Evolutionary conservation across 1,284 basidiomycete genomes (phyloP).

Genomic region (Amylostereum areolatum): DNA sequence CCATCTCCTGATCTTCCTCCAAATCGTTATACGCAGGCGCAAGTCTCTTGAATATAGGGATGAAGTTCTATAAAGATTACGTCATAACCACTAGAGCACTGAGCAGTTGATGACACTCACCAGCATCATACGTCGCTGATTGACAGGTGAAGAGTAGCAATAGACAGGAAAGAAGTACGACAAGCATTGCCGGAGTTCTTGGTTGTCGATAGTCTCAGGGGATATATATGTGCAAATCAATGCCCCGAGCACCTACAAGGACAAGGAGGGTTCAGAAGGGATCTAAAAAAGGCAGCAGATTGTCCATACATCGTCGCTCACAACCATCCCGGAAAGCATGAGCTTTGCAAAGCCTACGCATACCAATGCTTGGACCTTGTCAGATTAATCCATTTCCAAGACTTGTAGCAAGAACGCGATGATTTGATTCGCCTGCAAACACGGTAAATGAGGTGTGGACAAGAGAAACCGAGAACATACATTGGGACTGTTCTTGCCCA

Average conservation of each 20-base stretch:
- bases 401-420: constrained; percentile 73
- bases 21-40: constrained; percentile 65
- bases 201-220: constrained; percentile 81
- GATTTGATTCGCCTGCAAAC: constrained; percentile 40
- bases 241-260: constrained; percentile 65
- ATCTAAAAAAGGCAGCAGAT: neutral
- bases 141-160: constrained; percentile 77
- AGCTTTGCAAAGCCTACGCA: constrained; percentile 88
- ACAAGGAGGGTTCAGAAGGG: neutral
- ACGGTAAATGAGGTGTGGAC: neutral
- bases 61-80: constrained; percentile 54
- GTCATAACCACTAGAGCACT: constrained; percentile 1
- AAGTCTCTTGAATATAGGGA: constrained; percentile 70
- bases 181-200: constrained; percentile 86
- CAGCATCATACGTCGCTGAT: constrained; percentile 77
- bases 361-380: constrained; percentile 75
- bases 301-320: constrained; percentile 59
- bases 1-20: constrained; percentile 76
- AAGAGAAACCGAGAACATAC: constrained; percentile 27
- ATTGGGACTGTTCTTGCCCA: constrained; percentile 48
- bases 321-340: constrained; percentile 79
- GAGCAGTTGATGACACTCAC: constrained; percentile 33
- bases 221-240: constrained; percentile 85
- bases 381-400: constrained; percentile 70
- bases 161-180: constrained; percentile 96